Conservation (phyloP, 192 early-diverging fungal species). For the Coemansia sp. region DNA sequence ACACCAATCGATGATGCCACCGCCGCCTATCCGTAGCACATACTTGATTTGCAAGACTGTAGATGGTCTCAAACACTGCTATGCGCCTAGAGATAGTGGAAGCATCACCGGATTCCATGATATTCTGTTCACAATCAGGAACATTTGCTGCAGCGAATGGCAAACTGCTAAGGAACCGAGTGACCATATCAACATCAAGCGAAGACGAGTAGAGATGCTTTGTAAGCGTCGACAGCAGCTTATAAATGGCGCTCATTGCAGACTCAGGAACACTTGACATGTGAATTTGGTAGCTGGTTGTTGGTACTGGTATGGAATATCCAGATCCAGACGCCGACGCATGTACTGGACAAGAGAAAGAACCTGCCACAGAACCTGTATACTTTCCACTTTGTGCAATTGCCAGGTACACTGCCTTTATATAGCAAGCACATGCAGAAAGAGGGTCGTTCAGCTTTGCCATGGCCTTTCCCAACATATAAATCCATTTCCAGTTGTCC, state of each 20-base stretch:
- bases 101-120: background rate
- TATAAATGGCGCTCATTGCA: slow-evolving; percentile 33
- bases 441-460: slow-evolving; percentile 28
- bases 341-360: background rate
- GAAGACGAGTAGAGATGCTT: slow-evolving; percentile 24
- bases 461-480: slow-evolving; percentile 38
- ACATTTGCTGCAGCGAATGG: slow-evolving; percentile 11
- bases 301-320: background rate
- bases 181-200: slow-evolving; percentile 17
- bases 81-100: background rate
- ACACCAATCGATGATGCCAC: slow-evolving; percentile 44
- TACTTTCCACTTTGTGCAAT: background rate
- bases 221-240: slow-evolving; percentile 31
- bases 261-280: slow-evolving; percentile 19
- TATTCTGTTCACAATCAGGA: background rate
- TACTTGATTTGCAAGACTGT: slow-evolving; percentile 17
- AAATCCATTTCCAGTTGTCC: slow-evolving; percentile 32
- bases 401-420: slow-evolving; percentile 37
- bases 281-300: background rate
- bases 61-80: slow-evolving; percentile 18
- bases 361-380: background rate
- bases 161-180: slow-evolving; percentile 32
- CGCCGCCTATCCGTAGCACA: slow-evolving; percentile 42
- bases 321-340: background rate
- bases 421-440: slow-evolving; percentile 37